Evolutionary conservation across 345 rosid genomes (phyloP), one percentile per base, ranked within the genome.

Genomic region (Populus nigra): DNA sequence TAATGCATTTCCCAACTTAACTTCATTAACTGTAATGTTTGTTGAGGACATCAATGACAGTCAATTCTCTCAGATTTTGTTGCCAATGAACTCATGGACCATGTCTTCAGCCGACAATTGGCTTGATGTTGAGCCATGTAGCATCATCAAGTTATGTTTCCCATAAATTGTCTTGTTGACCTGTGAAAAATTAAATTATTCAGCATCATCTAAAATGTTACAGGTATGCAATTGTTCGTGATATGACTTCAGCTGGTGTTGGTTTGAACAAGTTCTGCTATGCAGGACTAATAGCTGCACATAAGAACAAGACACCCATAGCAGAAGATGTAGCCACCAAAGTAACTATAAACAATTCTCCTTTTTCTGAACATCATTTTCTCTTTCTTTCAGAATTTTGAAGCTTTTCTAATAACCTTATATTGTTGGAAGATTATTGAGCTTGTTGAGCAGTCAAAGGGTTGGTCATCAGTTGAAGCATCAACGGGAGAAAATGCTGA

Each of bases 181-280:
- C 50, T 45, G 45, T 13, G 13, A 10, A 41, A 45, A 12, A 45
- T 1, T 13, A 12, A 10, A 25, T 71, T 12, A 74, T 55, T 47
- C 45, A 65, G 49, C 38, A 39, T 73, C 35, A 63, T 33, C 73
- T 55, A 33, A 39, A 80, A 79, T 66, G 53, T 74, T 79, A 71
- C 89, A 93, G 98, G 77, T 88, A 88, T 78, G 94, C 92, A 47
- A 92, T 96, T 79, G 93, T 96, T 35, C 94, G 97, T 72, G 99
- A 96, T 84, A 96, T 96, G 99, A 91, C 99, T 78, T 95, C 97
- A 65, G 97, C 94, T 78, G 99, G 94, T 84, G 97, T 89, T 77
- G 97, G 88, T 74, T 90, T 96, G 83, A 90, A 96, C 88, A 91
- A 88, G 86, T 96, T 91, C 89, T 96, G 98, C 87, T 93, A 96